Conservation (phyloP, 495 filamentous ascomycete species). For the Penicillium flavigenum region DNA sequence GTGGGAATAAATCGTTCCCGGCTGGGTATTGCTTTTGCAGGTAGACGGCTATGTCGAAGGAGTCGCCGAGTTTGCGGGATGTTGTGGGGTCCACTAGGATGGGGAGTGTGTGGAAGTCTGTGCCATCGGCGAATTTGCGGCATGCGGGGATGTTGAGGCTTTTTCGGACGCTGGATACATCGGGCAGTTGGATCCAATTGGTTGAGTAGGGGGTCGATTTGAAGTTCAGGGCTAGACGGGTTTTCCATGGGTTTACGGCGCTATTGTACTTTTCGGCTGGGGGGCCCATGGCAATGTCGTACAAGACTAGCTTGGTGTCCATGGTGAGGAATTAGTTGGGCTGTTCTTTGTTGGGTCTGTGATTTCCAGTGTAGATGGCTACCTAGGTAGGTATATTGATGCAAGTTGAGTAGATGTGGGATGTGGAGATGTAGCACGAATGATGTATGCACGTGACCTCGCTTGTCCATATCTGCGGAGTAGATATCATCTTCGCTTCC, state of each 20-base stretch:
- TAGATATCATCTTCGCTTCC: too few relatives aligned
- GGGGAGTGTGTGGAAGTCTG: slow-evolving; percentile 59
- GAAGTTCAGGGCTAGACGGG: slow-evolving; percentile 60
- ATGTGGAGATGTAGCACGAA: too few relatives aligned
- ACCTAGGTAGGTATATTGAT: too few relatives aligned
- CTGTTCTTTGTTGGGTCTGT: neutral
- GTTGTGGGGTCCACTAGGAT: slow-evolving; percentile 52
- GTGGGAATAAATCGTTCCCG: slow-evolving; percentile 41
- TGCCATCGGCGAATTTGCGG: slow-evolving; percentile 57
- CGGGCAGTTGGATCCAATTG: slow-evolving; percentile 50
- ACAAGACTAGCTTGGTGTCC: slow-evolving; percentile 42
- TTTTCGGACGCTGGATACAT: slow-evolving; percentile 48
- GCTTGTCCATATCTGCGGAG: too few relatives aligned
- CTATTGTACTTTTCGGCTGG: slow-evolving; percentile 35
- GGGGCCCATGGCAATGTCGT: slow-evolving; percentile 54
- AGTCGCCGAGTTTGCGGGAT: slow-evolving; percentile 50
- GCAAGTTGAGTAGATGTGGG: too few relatives aligned
- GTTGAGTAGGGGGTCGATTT: slow-evolving; percentile 53
- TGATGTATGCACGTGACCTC: too few relatives aligned
- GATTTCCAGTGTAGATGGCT: neutral
- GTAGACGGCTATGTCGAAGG: slow-evolving; percentile 61
- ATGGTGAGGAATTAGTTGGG: neutral
- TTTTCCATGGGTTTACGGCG: slow-evolving; percentile 61
- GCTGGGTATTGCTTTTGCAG: slow-evolving; percentile 51
- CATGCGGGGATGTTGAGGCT: slow-evolving; percentile 43